Evolutionary conservation across 78 protist species (phyloP).

Genomic region (Corallochytrium limacisporum): DNA sequence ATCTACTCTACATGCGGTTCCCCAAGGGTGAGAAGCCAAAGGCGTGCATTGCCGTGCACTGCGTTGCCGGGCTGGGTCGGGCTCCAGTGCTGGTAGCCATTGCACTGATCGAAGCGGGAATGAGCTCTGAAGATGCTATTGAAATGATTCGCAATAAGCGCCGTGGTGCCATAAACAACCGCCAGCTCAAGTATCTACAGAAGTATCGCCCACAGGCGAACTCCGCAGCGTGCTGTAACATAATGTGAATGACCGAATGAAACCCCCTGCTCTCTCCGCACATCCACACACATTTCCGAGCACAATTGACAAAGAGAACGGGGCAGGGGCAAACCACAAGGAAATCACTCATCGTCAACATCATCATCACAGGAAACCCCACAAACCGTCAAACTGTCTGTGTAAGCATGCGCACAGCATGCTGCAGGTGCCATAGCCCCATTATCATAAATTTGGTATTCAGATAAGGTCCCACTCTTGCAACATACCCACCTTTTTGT

Average conservation of each 20-base stretch:
- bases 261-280: no score
- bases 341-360: no score
- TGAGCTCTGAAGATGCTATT: constrained; percentile 35
- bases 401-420: no score
- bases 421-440: no score
- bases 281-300: no score
- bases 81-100: constrained; percentile 62
- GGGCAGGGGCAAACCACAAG: no score
- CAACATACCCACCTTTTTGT: no score
- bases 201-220: constrained; percentile 4
- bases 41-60: constrained; percentile 43
- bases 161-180: constrained; percentile 40
- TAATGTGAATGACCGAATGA: neutral
- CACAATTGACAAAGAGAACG: no score
- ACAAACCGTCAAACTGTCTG: no score
- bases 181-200: constrained; percentile 28
- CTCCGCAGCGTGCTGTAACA: neutral
- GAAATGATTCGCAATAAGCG: constrained; percentile 21
- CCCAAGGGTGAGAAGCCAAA: neutral
- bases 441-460: no score
- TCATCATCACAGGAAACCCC: no score
- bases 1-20: neutral
- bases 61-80: constrained; percentile 48
- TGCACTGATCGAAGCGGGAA: constrained; percentile 41
- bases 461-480: no score